Percentiles rank a stretch among this genome's conserved stretches.
These are phyloP conservation scores for Aspergillus pseudotamarii DNA, from an alignment of 2,329 filamentous ascomycete genomes.

Conservation along the genomic window DNA sequence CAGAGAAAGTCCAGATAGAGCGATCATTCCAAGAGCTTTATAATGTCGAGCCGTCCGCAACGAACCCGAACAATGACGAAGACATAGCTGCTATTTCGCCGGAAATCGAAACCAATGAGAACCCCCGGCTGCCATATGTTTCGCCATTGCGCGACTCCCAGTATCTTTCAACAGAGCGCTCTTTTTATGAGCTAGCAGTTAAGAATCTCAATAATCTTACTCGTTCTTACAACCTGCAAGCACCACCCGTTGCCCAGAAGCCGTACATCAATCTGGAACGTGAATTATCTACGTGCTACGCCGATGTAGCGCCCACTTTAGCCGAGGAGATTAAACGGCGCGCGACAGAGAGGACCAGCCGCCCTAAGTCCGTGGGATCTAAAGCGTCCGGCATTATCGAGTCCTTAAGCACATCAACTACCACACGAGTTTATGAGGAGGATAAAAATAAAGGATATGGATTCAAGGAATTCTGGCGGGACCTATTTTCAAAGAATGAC, in stretches of 20 bases:
- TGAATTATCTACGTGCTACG: slow-evolving; percentile 79
- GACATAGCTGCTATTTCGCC: slow-evolving; percentile 17
- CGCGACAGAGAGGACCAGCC: slow-evolving; percentile 54
- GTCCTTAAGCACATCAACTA: slow-evolving; percentile 52
- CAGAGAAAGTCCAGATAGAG: slow-evolving; percentile 27
- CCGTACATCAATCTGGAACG: slow-evolving; percentile 84
- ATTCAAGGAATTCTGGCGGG: slow-evolving; percentile 85
- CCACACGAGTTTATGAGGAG: slow-evolving; percentile 72
- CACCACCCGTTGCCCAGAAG: slow-evolving; percentile 88
- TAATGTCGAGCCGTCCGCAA: slow-evolving; percentile 7
- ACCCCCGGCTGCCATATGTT: slow-evolving; percentile 42
- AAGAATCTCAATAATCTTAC: slow-evolving; percentile 77
- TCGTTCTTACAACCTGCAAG: slow-evolving; percentile 92
- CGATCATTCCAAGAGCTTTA: slow-evolving; percentile 25
- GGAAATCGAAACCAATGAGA: slow-evolving; percentile 10
- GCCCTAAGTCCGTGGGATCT: slow-evolving; percentile 31
- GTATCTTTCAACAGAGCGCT: slow-evolving; percentile 72
- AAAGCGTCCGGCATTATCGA: slow-evolving; percentile 61
- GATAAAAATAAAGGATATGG: slow-evolving; percentile 74
- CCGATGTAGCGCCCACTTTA: slow-evolving; percentile 79
- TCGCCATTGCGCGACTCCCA: slow-evolving; percentile 74
- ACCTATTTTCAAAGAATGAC: slow-evolving; percentile 61
- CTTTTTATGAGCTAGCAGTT: slow-evolving; percentile 77
- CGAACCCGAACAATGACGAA: slow-evolving; percentile 31
- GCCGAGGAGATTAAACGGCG: slow-evolving; percentile 72